Base-by-base conservation (phyloP, 2,329 filamentous ascomycete species). In the Fusarium sp. region DNA sequence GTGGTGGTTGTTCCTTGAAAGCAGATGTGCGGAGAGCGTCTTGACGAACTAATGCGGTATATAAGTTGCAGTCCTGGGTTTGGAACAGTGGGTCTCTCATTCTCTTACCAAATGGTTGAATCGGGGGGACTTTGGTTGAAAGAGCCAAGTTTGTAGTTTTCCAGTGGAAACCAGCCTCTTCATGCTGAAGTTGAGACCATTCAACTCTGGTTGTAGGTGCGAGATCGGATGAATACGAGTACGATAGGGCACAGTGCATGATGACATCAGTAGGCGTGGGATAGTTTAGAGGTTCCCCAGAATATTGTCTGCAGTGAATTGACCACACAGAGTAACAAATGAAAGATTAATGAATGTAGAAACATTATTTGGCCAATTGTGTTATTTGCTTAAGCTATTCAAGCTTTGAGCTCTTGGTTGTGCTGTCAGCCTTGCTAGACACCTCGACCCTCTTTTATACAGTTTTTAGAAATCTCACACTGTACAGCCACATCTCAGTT, bases 231-330 rank as follows among this genome's bases (percentile, higher is more conserved):
- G 53, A 27, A 34, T 61, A 56, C 40, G 36, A 55, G 49, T 36
- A 49, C 18, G n/a, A 25, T 31, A 16, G n/a, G 33, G 18, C 36
- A 69, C 66, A 60, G 57, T 68, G 66, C 56, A 34, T 20, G 20
- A 65, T 68, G 65, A 56, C 61, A 65, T 65, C 44, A 67, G 33
- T 8, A 16, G 27, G 38, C 25, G 55, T 27, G 49, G 46, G 25
- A 51, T 23, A 23, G 20, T 23, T 23, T 23, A 23, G 4, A 4
- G 20, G 4, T 23, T 23, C 20, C 2, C 5, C 3, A 14, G 29
- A 23, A 33, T 7, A 4, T 11, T 7, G 9, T 4, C 10, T 13
- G 7, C 49, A 23, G 9, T 33, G 8, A 29, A 51, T 9, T 11
- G 4, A 4, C 6, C 2, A 23, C 7, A 11, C 0, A 46, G 11